Percentiles rank a stretch among this genome's conserved stretches.
Conservation (phyloP, 352 stramenopile genomes). For the Pythium scleroteichum region DNA sequence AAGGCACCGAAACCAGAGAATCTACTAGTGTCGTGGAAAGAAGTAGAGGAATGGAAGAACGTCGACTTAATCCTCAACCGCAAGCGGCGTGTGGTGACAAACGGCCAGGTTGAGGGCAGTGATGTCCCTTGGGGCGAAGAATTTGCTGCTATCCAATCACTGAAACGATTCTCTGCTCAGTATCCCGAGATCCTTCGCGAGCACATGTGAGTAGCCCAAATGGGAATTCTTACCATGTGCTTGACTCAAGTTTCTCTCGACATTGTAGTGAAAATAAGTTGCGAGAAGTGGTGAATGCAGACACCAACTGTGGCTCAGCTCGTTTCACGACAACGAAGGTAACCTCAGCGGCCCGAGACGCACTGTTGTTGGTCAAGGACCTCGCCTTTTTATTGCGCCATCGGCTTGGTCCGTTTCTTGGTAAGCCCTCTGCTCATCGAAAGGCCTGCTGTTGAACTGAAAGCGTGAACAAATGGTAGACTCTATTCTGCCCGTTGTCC, state of each 20-base stretch:
- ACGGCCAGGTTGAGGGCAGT: conserved; percentile 41
- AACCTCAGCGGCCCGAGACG: conserved; percentile 32
- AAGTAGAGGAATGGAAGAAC: conserved; percentile 62
- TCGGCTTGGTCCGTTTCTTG: conserved; percentile 49
- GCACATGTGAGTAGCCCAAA: conserved; percentile 40
- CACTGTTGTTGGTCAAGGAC: conserved; percentile 56
- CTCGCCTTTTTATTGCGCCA: conserved; percentile 54
- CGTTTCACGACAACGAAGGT: conserved; percentile 8
- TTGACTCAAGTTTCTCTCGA: neutral
- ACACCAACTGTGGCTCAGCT: neutral
- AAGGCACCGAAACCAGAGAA: neutral
- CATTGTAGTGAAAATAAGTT: conserved; percentile 20
- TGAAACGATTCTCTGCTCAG: conserved; percentile 59
- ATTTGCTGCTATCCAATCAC: conserved; percentile 59
- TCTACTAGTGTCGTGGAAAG: conserved; percentile 29
- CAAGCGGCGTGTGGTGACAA: conserved; percentile 46
- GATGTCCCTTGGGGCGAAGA: conserved; percentile 61
- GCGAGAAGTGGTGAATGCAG: conserved; percentile 17
- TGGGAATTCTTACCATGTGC: neutral
- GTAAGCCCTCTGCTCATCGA: conserved; percentile 20
- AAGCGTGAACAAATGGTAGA: conserved; percentile 25
- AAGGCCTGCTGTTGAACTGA: neutral
- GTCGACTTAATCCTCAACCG: conserved; percentile 55
- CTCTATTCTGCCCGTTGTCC: conserved; percentile 43
- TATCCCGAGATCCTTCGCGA: conserved; percentile 52